Evolutionary conservation across 768 basidiomycete species (phyloP).

Genomic region (Vararia minispora): DNA sequence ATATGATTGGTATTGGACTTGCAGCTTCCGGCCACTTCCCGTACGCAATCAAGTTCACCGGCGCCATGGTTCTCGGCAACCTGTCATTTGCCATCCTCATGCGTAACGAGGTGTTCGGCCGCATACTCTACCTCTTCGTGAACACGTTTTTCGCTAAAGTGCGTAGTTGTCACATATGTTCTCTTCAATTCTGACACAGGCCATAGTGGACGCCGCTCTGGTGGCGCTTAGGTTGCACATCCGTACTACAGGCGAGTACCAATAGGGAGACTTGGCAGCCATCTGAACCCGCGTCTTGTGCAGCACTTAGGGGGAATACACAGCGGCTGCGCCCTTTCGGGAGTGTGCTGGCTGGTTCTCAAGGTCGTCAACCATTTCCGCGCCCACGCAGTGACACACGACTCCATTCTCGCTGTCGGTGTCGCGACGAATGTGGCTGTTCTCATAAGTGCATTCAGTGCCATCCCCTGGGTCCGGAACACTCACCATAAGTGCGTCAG

Average conservation of each 20-base stretch:
- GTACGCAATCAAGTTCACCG: slow-evolving; percentile 54
- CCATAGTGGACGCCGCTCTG: slow-evolving; percentile 60
- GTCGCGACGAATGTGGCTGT: slow-evolving; percentile 30
- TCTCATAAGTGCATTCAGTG: slow-evolving; percentile 25
- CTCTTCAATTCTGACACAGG: background rate
- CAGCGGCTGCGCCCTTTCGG: slow-evolving; percentile 30
- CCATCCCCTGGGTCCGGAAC: slow-evolving; percentile 33
- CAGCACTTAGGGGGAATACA: slow-evolving; percentile 35
- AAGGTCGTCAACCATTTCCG: slow-evolving; percentile 26
- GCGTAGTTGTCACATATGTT: slow-evolving; percentile 6
- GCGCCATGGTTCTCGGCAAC: slow-evolving; percentile 68
- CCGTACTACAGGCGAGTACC: slow-evolving; percentile 62
- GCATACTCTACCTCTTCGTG: slow-evolving; percentile 57
- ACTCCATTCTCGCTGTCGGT: slow-evolving; percentile 26
- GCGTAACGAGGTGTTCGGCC: slow-evolving; percentile 76
- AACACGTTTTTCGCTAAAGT: slow-evolving; percentile 75
- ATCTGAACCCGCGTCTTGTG: slow-evolving; percentile 11
- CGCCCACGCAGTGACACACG: slow-evolving; percentile 23
- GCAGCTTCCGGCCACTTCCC: slow-evolving; percentile 55
- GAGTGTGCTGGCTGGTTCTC: slow-evolving; percentile 26
- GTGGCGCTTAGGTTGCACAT: slow-evolving; percentile 64
- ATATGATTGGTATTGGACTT: slow-evolving; percentile 46
- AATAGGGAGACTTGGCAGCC: no score
- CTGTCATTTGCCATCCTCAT: slow-evolving; percentile 61
- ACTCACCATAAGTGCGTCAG: slow-evolving; percentile 29